These are phyloP conservation scores for Naematelia encephala DNA, from an alignment of 768 basidiomycete genomes.

Conservation along the genomic window DNA sequence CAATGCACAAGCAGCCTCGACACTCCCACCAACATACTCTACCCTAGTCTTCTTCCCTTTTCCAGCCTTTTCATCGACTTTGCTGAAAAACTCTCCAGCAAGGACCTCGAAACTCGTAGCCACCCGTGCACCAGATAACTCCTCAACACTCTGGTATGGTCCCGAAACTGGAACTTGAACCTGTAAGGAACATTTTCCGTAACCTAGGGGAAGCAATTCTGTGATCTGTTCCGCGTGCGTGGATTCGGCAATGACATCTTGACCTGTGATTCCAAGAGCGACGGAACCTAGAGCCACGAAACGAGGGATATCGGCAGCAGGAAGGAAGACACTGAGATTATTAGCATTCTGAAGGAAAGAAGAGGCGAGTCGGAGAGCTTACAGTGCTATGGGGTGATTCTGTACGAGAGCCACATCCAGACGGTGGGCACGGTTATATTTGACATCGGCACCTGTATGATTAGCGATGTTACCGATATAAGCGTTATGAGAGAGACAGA, in stretches of 20 bases:
- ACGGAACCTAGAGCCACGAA: constrained; percentile 98
- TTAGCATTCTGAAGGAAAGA: not conserved
- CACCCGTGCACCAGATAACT: constrained; percentile 83
- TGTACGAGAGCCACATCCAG: constrained; percentile 90
- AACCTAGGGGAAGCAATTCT: constrained; percentile 77
- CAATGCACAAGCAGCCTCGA: constrained; percentile 94
- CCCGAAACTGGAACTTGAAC: constrained; percentile 82
- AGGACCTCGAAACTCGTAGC: constrained; percentile 95
- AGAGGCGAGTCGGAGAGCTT: constrained; percentile 51
- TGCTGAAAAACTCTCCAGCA: constrained; percentile 68
- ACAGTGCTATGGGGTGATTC: constrained; percentile 94
- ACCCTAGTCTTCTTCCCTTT: constrained; percentile 67
- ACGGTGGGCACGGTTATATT: constrained; percentile 80
- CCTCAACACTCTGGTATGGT: constrained; percentile 66
- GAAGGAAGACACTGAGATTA: constrained; percentile 77
- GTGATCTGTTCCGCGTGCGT: constrained; percentile 73
- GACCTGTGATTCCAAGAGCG: constrained; percentile 94
- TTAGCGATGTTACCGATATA: not conserved
- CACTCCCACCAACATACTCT: constrained; percentile 94
- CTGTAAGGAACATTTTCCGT: constrained; percentile 81
- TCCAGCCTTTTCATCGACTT: constrained; percentile 59
- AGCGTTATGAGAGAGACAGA: not conserved
- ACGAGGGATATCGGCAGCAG: constrained; percentile 93
- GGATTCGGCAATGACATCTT: constrained; percentile 92
- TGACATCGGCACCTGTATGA: constrained; percentile 68